phyloP scores from a whole-genome alignment of 129 eudicot species.

The Arctium lappa region DNA sequence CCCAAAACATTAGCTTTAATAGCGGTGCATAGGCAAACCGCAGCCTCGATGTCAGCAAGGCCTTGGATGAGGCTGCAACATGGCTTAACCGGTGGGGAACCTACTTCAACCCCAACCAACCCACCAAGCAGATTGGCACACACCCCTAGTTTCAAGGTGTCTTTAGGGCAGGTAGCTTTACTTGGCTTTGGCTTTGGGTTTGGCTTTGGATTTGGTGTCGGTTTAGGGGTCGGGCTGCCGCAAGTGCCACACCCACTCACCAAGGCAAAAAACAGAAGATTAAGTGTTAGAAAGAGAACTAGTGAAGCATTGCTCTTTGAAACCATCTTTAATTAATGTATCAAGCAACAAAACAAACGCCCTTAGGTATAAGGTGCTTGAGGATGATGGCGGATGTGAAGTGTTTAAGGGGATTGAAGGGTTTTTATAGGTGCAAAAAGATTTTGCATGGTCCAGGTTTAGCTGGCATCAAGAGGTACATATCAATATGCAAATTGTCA shows the following conservation, averaged over 20 bases:
- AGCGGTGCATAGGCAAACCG: constrained; percentile 65
- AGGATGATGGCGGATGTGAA: constrained; percentile 10
- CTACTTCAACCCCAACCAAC: constrained; percentile 16
- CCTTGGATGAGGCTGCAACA: constrained; percentile 54
- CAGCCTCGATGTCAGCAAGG: constrained; percentile 54
- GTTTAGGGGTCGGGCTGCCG: constrained; percentile 29
- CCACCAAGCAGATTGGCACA: constrained; percentile 32
- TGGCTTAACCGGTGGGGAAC: constrained; percentile 38
- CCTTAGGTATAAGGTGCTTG: not conserved
- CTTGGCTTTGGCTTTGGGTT: constrained; percentile 4
- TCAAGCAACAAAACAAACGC: not conserved
- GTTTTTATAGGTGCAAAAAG: constrained; percentile 7
- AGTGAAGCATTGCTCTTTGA: constrained; percentile 22
- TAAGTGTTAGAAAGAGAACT: constrained; percentile 41
- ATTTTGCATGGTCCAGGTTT: constrained; percentile 13
- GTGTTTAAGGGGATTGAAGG: not conserved
- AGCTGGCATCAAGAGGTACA: constrained; percentile 15
- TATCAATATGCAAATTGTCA: constrained; percentile 16
- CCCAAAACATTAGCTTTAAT: constrained; percentile 53
- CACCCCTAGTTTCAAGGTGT: constrained; percentile 36
- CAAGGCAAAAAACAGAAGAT: constrained; percentile 43
- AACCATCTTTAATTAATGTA: constrained; percentile 25
- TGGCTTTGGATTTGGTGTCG: constrained; percentile 10
- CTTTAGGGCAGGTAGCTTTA: constrained; percentile 29
- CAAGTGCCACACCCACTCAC: constrained; percentile 32